Percentiles rank a stretch among this genome's conserved stretches.
These are phyloP conservation scores for Trypanosoma cruzi DNA, from an alignment of 208 protist genomes.

Conservation along the genomic window DNA sequence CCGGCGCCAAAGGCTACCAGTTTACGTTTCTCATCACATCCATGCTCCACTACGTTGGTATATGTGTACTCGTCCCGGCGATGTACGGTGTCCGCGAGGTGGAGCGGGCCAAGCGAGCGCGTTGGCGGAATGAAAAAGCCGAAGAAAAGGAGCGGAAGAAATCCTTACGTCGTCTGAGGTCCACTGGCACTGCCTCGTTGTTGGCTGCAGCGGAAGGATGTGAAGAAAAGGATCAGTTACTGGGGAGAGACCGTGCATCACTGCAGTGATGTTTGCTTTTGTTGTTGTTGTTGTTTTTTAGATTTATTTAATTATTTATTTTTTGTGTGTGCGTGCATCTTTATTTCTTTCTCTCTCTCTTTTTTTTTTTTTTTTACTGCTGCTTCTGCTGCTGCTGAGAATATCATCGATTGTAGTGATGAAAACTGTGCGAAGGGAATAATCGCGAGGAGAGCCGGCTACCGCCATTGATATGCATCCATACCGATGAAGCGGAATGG, in stretches of 20 bases:
- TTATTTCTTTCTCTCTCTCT: too few species aligned
- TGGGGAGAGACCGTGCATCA: neutral
- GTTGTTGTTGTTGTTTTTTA: too few species aligned
- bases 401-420: too few species aligned
- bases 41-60: conserved; percentile 40
- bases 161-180: neutral
- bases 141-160: neutral
- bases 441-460: too few species aligned
- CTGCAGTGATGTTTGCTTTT: neutral
- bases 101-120: neutral
- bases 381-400: too few species aligned
- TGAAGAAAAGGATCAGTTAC: neutral
- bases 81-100: conserved; percentile 20
- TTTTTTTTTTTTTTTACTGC: too few species aligned
- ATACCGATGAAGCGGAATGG: too few species aligned
- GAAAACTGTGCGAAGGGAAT: too few species aligned
- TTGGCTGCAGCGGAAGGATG: neutral
- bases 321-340: neutral
- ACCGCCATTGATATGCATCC: too few species aligned
- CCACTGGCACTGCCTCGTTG: neutral
- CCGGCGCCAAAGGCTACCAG: conserved; percentile 40
- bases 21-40: conserved; percentile 53
- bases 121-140: neutral
- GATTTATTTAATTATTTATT: neutral
- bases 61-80: conserved; percentile 45